Conservation (phyloP, 2,329 filamentous ascomycete genomes). For the Colletotrichum scovillei region DNA sequence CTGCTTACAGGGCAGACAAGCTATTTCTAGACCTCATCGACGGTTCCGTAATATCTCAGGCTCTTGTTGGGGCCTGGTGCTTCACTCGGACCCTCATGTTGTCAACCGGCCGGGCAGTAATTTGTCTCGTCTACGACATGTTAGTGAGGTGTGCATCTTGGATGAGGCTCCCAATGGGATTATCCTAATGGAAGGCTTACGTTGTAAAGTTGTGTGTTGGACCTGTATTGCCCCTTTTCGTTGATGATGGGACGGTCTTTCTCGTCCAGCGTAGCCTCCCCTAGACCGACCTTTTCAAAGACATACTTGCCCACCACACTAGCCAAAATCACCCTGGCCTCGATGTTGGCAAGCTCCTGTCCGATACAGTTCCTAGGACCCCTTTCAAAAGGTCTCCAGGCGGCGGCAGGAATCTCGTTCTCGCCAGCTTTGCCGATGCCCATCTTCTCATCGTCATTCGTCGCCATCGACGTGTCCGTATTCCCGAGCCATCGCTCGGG, state of each 20-base stretch:
- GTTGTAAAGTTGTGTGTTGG: slow-evolving; percentile 33
- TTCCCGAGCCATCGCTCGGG: slow-evolving; percentile 54
- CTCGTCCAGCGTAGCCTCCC: slow-evolving; percentile 31
- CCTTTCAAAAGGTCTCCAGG: slow-evolving; percentile 65
- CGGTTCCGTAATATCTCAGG: background rate
- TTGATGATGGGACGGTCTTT: slow-evolving; percentile 30
- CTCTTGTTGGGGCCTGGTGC: background rate
- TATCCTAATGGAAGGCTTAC: slow-evolving; percentile 10
- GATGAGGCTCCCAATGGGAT: no score
- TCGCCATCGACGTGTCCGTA: slow-evolving; percentile 40
- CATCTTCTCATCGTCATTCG: slow-evolving; percentile 30
- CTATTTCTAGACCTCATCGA: background rate
- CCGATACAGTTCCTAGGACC: slow-evolving; percentile 66
- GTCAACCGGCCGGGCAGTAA: slow-evolving; percentile 37
- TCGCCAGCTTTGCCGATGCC: slow-evolving; percentile 9
- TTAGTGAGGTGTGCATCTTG: background rate
- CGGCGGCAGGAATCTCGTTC: slow-evolving; percentile 44
- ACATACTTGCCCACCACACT: slow-evolving; percentile 35
- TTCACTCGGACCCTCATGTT: slow-evolving; percentile 32
- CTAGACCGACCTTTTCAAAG: slow-evolving; percentile 37
- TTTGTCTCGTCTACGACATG: slow-evolving; percentile 27
- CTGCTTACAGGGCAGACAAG: background rate
- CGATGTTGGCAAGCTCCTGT: slow-evolving; percentile 66
- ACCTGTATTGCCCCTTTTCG: slow-evolving; percentile 33
- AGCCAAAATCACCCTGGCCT: slow-evolving; percentile 60